phyloP scores from a whole-genome alignment of 1,139 yeast genomes.

The Ogataea hybrid region DNA sequence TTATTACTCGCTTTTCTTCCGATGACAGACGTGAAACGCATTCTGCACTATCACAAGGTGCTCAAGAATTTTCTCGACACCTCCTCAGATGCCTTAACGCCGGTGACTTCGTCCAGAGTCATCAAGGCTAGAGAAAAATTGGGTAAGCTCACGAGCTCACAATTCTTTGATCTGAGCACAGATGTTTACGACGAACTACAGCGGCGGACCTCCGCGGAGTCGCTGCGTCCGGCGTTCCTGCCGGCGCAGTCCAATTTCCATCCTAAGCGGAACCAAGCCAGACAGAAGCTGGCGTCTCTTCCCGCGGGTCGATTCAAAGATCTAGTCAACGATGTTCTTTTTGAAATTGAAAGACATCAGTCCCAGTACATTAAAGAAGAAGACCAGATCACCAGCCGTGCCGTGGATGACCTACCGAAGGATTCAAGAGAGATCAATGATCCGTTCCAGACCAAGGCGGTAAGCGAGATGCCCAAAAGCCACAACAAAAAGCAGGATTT shows the following conservation, averaged over 20 bases:
- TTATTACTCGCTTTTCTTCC: not conserved
- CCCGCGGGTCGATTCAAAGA: conserved; percentile 82
- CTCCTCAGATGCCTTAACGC: conserved; percentile 46
- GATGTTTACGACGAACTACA: conserved; percentile 91
- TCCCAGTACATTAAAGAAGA: conserved; percentile 24
- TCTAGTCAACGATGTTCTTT: conserved; percentile 81
- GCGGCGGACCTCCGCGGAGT: conserved; percentile 60
- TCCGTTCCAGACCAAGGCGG: not conserved
- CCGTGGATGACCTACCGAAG: conserved; percentile 10
- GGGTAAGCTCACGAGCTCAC: conserved; percentile 75
- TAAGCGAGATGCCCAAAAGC: not conserved
- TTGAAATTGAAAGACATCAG: conserved; percentile 81
- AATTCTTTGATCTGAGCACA: conserved; percentile 79
- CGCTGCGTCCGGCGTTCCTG: conserved; percentile 55
- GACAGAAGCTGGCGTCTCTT: too few relatives aligned
- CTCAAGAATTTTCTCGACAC: conserved; percentile 52
- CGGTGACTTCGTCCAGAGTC: conserved; percentile 55
- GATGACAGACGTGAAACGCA: conserved; percentile 14
- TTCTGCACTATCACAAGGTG: conserved; percentile 42
- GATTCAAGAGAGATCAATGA: not conserved
- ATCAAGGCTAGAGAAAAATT: conserved; percentile 88
- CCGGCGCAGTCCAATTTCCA: conserved; percentile 76
- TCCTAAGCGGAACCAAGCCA: conserved; percentile 92
- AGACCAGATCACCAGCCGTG: conserved; percentile 14
- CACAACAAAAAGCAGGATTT: conserved; percentile 1